phyloP scores from a whole-genome alignment of 768 basidiomycete species.

The Tricholoma furcatifolium region DNA sequence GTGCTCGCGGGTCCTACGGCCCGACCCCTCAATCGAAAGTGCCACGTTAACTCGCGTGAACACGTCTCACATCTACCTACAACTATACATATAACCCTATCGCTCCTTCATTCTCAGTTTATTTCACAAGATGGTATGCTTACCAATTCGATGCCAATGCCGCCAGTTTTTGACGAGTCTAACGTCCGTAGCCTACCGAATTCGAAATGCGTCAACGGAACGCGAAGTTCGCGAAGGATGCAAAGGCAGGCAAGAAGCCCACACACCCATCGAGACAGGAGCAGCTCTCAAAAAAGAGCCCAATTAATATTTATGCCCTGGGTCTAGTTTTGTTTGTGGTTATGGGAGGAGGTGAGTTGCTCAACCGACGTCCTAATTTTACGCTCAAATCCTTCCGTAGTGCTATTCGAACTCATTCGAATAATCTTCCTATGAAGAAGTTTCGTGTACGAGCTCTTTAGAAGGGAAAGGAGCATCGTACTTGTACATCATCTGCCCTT shows the following conservation, averaged over 20 bases:
- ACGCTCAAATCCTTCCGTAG: slow-evolving; percentile 32
- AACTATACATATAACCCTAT: slow-evolving; percentile 5
- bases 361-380: neutral
- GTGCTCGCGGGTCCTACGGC: neutral
- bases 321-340: slow-evolving; percentile 76
- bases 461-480: slow-evolving; percentile 2
- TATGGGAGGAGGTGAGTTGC: slow-evolving; percentile 69
- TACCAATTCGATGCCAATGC: neutral
- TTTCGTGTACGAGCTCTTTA: neutral
- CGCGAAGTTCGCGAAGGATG: slow-evolving; percentile 74
- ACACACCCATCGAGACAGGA: slow-evolving; percentile 73
- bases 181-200: slow-evolving; percentile 60
- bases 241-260: slow-evolving; percentile 73
- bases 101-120: slow-evolving; percentile 14
- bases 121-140: slow-evolving; percentile 27
- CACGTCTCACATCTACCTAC: no score
- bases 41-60: slow-evolving; percentile 16
- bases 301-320: slow-evolving; percentile 73
- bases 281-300: slow-evolving; percentile 66
- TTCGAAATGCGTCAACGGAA: slow-evolving; percentile 83
- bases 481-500: slow-evolving; percentile 15
- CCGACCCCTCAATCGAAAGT: slow-evolving; percentile 7
- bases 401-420: slow-evolving; percentile 69
- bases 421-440: slow-evolving; percentile 59
- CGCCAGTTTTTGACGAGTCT: neutral